Percentiles rank a stretch among this genome's conserved stretches.
These are phyloP conservation scores for Neurospora tetrasperma DNA, from an alignment of 495 filamentous ascomycete species.

Conservation along the genomic window DNA sequence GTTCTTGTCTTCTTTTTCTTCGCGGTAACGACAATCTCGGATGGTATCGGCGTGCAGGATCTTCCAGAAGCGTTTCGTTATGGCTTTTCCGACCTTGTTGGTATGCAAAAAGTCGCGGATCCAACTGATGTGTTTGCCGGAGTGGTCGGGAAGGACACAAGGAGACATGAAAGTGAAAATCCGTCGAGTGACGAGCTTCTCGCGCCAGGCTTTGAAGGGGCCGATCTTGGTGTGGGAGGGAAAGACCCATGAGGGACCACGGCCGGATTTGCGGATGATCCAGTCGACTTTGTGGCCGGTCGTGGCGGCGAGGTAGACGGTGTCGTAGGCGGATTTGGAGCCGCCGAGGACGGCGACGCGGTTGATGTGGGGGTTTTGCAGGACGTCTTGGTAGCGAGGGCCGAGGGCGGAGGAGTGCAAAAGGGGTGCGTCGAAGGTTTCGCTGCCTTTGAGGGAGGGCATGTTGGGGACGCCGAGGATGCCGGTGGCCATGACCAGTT, in stretches of 20 bases:
- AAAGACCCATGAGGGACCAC: slow-evolving; percentile 59
- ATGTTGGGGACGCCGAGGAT: slow-evolving; percentile 52
- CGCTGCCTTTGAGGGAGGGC: slow-evolving; percentile 32
- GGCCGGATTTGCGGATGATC: slow-evolving; percentile 63
- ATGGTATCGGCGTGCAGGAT: slow-evolving; percentile 44
- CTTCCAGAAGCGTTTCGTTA: slow-evolving; percentile 52
- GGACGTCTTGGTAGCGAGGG: slow-evolving; percentile 3
- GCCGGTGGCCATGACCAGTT: slow-evolving; percentile 62
- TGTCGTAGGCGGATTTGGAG: slow-evolving; percentile 66
- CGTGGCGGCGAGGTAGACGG: slow-evolving; percentile 52
- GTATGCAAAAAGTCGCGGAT: slow-evolving; percentile 32
- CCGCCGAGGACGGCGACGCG: slow-evolving; percentile 51
- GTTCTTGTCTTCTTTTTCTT: slow-evolving; percentile 21
- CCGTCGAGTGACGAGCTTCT: slow-evolving; percentile 35
- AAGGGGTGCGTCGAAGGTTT: slow-evolving; percentile 45
- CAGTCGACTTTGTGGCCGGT: slow-evolving; percentile 54
- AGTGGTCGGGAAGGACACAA: slow-evolving; percentile 13
- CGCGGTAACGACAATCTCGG: slow-evolving; percentile 40
- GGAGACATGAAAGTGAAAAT: slow-evolving; percentile 35
- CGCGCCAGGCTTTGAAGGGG: slow-evolving; percentile 16
- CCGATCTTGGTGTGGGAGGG: slow-evolving; percentile 21
- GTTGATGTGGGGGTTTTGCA: slow-evolving; percentile 12
- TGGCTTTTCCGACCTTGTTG: slow-evolving; percentile 47
- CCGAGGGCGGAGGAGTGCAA: slow-evolving; percentile 53
- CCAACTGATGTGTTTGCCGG: slow-evolving; percentile 10